phyloP scores from a whole-genome alignment of 2,329 filamentous ascomycete species.

The Chrysosporium keratinophilum region DNA sequence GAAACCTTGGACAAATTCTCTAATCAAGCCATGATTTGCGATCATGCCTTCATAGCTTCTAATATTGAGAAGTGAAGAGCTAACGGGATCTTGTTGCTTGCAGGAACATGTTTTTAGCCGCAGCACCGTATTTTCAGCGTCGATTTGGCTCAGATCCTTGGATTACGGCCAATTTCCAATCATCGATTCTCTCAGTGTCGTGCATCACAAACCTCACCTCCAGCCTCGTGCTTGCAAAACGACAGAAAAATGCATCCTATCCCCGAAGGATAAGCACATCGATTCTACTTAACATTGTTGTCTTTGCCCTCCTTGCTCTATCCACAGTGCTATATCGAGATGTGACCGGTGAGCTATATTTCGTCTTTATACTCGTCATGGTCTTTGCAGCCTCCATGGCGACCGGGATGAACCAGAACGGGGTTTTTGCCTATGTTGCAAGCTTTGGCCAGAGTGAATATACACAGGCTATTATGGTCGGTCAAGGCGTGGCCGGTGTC shows the following conservation, averaged over 20 bases:
- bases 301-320: conserved; percentile 67
- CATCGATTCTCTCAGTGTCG: conserved; percentile 75
- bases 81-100: conserved; percentile 7
- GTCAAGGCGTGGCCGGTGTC: conserved; percentile 85
- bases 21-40: background rate
- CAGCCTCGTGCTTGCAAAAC: conserved; percentile 65
- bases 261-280: conserved; percentile 72
- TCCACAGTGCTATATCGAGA: conserved; percentile 62
- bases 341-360: conserved; percentile 56
- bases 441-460: conserved; percentile 80
- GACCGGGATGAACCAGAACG: conserved; percentile 82
- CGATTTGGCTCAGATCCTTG: conserved; percentile 63
- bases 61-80: background rate
- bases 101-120: conserved; percentile 97
- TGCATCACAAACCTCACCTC: conserved; percentile 70
- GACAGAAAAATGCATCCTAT: conserved; percentile 77
- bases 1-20: background rate
- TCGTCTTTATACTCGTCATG: conserved; percentile 70
- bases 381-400: conserved; percentile 70
- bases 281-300: conserved; percentile 62
- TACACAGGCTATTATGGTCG: conserved; percentile 91
- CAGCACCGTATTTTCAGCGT: conserved; percentile 80
- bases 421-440: conserved; percentile 80
- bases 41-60: background rate
- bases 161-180: conserved; percentile 75